Base-by-base conservation (phyloP, 2,329 filamentous ascomycete species). In the Ophiostoma sp. region DNA sequence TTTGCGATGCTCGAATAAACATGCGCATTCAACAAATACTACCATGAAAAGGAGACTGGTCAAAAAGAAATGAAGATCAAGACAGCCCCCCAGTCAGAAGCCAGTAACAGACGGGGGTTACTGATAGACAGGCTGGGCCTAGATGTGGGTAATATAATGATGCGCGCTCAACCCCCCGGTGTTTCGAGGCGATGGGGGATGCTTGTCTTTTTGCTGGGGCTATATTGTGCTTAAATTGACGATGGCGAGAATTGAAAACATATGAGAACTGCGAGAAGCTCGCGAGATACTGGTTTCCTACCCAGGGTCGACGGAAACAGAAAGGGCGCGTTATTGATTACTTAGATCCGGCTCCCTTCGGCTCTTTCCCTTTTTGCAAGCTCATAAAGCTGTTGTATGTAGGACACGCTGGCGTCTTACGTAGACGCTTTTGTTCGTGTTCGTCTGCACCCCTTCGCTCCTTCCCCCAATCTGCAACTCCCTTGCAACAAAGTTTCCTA, bases 61-160 rank as follows among this genome's bases (percentile, higher is more conserved):
- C 36, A 23, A 67, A 36, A 65, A 65, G 70, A 71, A 69, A 69
- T 69, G 67, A 71, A 54, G 48, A 68, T 62, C 44, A 60, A 66
- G 64, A 27, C 10, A n/a, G n/a, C 17, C 35, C 57, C 57, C 60
- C 31, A 54, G 10, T 66, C 44, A 41, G 20, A 23, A 62, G 54
- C 64, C 35, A 65, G 62, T 65, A n/a, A 33, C 33, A 36, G n/a
- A 65, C 33, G 17, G 62, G 62, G 35, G 17, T 23, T 8, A 27
- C 36, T 31, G 65, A 64, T 48, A 68, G 64, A 35, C 65, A 67
- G 68, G 64, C 70, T 52, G n/a, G 62, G 65, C 27, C 27, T 33
- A 62, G 27, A 54, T 66, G 68, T 68, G 70, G 70, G 36, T 68
- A 69, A 67, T 44, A 48, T 33, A 69, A 71, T 64, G 70, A 69